Evolutionary conservation across 1,284 basidiomycete genomes (phyloP), one percentile per base, ranked within the genome.

Genomic region (Cystobasidium slooffiae): DNA sequence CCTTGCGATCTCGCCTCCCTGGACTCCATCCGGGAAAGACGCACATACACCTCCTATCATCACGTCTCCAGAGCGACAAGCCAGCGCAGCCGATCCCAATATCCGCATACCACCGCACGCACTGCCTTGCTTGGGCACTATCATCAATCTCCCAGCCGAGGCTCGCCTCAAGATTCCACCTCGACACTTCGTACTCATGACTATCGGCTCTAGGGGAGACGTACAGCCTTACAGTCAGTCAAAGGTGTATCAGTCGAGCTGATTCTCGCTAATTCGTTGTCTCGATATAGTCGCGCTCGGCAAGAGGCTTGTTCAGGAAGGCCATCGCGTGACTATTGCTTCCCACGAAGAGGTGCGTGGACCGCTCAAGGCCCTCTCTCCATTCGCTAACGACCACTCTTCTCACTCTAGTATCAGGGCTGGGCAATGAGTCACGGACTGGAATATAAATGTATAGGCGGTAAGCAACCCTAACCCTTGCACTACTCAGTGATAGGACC

Each of bases 181-280:
- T 47, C 43, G 46, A n/a, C 61, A 63, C n/a, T 63, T 63, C 24
- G 61, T 63, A 44, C 44, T 63, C 9, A 63, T 63, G 61, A 63
- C 61, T 7, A 63, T 63, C 24, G 61, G 61, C 43, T 63, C 61
- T 8, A 47, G 61, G 31, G 61, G 61, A 12, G 61, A 63, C 18
- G 61, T 63, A 6, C 61, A 63, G 44, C 61, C 61, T 7, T 63
- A 63, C 31, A 63, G 61, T 63, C 31, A 6, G 44, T 31, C 3
- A 7, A 7, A n/a, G 14, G 7, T 46, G 10, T 6, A 3, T 14
- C 47, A 20, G 6, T 2, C 20, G 14, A 20, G 20, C 1, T 51
- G 20, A 16, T 51, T 14, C 47, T 16, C 6, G 14, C 47, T 51
- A 6, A 16, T 3, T 20, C 20, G 1, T 16, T 51, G 20, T 16